Percentiles rank a stretch among this genome's conserved stretches.
These are phyloP conservation scores for Nyssa sinensis DNA, from an alignment of 148 eudicot species.

Conservation along the genomic window DNA sequence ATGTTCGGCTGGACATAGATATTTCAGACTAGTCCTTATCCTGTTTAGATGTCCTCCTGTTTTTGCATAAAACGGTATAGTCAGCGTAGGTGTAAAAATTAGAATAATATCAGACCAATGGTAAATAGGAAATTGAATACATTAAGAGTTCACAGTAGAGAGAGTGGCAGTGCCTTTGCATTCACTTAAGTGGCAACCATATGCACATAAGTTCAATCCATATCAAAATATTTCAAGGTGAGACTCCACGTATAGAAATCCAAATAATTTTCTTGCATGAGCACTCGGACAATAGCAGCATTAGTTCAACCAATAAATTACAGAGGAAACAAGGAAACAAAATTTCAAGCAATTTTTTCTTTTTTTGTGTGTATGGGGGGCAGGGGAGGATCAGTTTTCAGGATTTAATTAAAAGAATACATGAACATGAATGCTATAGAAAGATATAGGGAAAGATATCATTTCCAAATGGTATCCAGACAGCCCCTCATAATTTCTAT, in stretches of 20 bases:
- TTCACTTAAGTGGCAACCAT: not conserved
- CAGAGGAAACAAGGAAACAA: not conserved
- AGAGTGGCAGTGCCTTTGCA: not conserved
- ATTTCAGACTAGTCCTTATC: conserved; percentile 63
- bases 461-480: not conserved
- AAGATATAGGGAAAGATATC: not conserved
- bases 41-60: conserved; percentile 66
- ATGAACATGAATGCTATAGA: not conserved
- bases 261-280: too few species aligned
- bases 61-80: conserved; percentile 18
- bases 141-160: not conserved
- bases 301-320: not conserved
- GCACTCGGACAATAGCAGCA: too few species aligned
- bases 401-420: too few species aligned
- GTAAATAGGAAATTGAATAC: not conserved
- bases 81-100: not conserved
- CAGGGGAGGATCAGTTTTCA: too few species aligned
- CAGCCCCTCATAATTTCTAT: not conserved
- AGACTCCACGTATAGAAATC: not conserved
- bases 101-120: not conserved
- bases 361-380: too few species aligned
- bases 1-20: conserved; percentile 73
- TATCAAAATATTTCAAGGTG: not conserved
- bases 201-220: not conserved
- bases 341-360: not conserved